phyloP scores from a whole-genome alignment of 495 filamentous ascomycete genomes.

The Penicillium argentinense region DNA sequence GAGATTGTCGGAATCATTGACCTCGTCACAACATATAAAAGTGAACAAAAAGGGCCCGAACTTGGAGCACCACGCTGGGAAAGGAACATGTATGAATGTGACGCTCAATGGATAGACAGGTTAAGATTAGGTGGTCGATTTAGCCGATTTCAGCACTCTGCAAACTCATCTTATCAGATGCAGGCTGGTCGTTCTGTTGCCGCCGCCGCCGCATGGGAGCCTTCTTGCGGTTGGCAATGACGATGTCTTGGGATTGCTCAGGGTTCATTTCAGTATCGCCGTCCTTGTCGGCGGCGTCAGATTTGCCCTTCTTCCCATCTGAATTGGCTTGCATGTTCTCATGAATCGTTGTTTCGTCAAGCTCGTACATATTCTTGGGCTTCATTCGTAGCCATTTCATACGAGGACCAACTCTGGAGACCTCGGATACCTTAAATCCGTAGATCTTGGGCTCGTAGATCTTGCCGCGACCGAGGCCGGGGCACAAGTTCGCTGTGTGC shows the following conservation, averaged over 20 bases:
- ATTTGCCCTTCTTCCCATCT: slow-evolving; percentile 33
- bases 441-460: slow-evolving; percentile 97
- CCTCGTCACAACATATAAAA: neutral
- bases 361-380: slow-evolving; percentile 71
- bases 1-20: neutral
- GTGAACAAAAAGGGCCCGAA: too few relatives aligned
- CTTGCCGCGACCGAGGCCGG: slow-evolving; percentile 76
- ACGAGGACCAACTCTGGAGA: slow-evolving; percentile 79
- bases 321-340: slow-evolving; percentile 11
- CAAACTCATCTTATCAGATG: slow-evolving; percentile 37
- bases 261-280: slow-evolving; percentile 44
- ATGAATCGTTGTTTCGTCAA: slow-evolving; percentile 65
- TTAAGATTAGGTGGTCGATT: slow-evolving; percentile 9
- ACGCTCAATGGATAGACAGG: neutral
- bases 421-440: slow-evolving; percentile 89
- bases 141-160: slow-evolving; percentile 35
- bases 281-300: slow-evolving; percentile 52
- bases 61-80: neutral
- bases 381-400: slow-evolving; percentile 95
- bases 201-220: slow-evolving; percentile 51
- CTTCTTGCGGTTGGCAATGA: slow-evolving; percentile 50
- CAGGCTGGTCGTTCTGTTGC: slow-evolving; percentile 15
- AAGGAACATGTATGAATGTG: slow-evolving; percentile 1
- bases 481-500: slow-evolving; percentile 76
- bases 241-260: slow-evolving; percentile 31